Evolutionary conservation across 1,139 yeast species (phyloP), one percentile per base, ranked within the genome.

Genomic region (Blastobotrys petasosporus): DNA sequence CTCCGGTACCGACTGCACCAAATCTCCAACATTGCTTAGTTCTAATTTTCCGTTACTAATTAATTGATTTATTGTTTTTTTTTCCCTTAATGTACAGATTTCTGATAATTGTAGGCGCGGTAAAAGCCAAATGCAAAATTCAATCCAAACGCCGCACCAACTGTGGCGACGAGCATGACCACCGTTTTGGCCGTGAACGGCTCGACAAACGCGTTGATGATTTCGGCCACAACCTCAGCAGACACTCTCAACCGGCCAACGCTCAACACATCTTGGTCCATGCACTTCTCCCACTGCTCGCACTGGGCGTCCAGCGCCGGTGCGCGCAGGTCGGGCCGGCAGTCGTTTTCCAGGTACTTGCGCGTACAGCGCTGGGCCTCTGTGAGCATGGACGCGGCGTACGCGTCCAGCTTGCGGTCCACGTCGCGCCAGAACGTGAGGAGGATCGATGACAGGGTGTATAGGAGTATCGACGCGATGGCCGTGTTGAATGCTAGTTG

Each of bases 181-280:
- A 46, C 42, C 9, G 49, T 39, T 30, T 42, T 42, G 35, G 38
- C 31, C n/a, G 45, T 30, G 36, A 87, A 79, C 1, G 87, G 87
- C 48, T 75, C 77, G 36, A 86, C 68, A 55, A 87, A 84, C 2
- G 90, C 82, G 62, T 87, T 84, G 42, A 87, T 71, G 17, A 86
- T 82, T 51, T 83, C 92, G 1, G 94, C 94, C 58, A 87, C 73
- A 0, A 94, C 77, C 59, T 82, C 90, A 0, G 94, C 95, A 0
- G 90, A 77, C 31, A 88, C 76, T 54, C 77, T 74, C 3, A 92
- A 85, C 40, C 79, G 75, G 3, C 92, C 94, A 12, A 87, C 77
- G 6, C 77, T 69, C 37, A 78, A 76, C 11, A 96, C 95, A 56
- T 90, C 94, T 51, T 87, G 73, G 56, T 81, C 77, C 95, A 86